A percentile compares a stretch with the other conserved stretches of the same genome.
Evolutionary conservation across 2,329 filamentous ascomycete species (phyloP).

Genomic region (Xylaria sp.): DNA sequence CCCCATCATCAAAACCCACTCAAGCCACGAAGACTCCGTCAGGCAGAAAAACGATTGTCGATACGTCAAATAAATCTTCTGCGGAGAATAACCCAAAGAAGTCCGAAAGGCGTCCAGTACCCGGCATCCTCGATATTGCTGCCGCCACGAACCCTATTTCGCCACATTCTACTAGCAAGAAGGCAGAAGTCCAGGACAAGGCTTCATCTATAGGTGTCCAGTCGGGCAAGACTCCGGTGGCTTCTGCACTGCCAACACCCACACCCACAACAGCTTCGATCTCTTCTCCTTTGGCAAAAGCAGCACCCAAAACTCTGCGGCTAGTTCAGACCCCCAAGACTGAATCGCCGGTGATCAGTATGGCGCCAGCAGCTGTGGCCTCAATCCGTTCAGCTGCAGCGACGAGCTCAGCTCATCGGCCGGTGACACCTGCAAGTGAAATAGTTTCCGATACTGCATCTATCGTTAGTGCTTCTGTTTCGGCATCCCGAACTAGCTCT

Average conservation of each 20-base stretch:
- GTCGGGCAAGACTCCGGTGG: slow-evolving; percentile 49
- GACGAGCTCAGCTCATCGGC: slow-evolving; percentile 58
- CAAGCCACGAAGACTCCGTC: slow-evolving; percentile 45
- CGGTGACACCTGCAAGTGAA: slow-evolving; percentile 80
- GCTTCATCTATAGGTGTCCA: slow-evolving; percentile 45
- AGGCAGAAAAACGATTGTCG: slow-evolving; percentile 46
- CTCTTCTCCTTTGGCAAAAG: slow-evolving; percentile 62
- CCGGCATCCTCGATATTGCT: slow-evolving; percentile 60
- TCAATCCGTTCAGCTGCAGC: slow-evolving; percentile 48
- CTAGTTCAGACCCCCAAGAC: slow-evolving; percentile 73
- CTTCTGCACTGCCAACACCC: slow-evolving; percentile 62
- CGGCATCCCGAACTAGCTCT: slow-evolving; percentile 74
- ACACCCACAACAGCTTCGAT: slow-evolving; percentile 58
- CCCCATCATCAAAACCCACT: slow-evolving; percentile 47
- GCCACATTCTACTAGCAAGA: slow-evolving; percentile 38
- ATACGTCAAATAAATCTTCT: slow-evolving; percentile 39
- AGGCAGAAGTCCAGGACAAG: slow-evolving; percentile 45
- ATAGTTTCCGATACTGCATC: slow-evolving; percentile 81
- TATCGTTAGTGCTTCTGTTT: slow-evolving; percentile 76
- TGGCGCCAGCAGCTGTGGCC: slow-evolving; percentile 47
- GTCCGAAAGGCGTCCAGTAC: slow-evolving; percentile 51
- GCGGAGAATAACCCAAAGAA: slow-evolving; percentile 42
- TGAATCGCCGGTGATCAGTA: slow-evolving; percentile 59
- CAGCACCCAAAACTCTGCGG: slow-evolving; percentile 73
- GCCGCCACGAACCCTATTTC: slow-evolving; percentile 52